Conservation (phyloP, 1,139 yeast species). For the Saccharomyces hybrid region DNA sequence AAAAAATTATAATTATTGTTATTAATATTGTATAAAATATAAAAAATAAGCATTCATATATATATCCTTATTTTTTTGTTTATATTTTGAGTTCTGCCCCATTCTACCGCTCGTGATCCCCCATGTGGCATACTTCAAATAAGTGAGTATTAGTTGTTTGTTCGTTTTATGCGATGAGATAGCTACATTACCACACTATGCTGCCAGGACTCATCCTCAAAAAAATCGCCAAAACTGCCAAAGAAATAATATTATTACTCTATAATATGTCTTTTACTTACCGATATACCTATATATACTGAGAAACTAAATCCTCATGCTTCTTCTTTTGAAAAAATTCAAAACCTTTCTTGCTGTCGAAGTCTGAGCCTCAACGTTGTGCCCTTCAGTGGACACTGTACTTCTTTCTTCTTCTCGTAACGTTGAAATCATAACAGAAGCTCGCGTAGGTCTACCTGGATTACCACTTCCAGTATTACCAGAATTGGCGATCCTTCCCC, state of each 20-base stretch:
- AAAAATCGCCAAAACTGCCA: background rate
- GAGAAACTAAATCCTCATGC: conserved; percentile 35
- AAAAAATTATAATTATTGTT: background rate
- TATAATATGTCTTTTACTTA: background rate
- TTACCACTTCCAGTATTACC: background rate
- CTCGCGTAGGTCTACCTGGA: background rate
- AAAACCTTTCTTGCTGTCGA: conserved; percentile 72
- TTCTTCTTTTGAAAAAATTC: conserved; percentile 75
- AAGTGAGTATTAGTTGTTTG: no score
- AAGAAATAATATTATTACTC: background rate
- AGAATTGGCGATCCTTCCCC: background rate
- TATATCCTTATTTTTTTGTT: background rate
- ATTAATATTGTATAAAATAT: conserved; percentile 1
- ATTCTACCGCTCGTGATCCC: background rate
- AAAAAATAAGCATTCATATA: background rate
- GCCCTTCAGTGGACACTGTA: conserved; percentile 1
- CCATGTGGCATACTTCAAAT: no score
- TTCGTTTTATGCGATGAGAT: no score
- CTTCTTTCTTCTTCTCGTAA: conserved; percentile 4
- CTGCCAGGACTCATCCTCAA: no score
- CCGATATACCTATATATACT: background rate
- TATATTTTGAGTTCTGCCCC: background rate
- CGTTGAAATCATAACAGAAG: conserved; percentile 17
- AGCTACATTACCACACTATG: no score
- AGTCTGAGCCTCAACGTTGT: conserved; percentile 1